Conservation (phyloP, 768 basidiomycete species). For the Pleurotus eryngii region DNA sequence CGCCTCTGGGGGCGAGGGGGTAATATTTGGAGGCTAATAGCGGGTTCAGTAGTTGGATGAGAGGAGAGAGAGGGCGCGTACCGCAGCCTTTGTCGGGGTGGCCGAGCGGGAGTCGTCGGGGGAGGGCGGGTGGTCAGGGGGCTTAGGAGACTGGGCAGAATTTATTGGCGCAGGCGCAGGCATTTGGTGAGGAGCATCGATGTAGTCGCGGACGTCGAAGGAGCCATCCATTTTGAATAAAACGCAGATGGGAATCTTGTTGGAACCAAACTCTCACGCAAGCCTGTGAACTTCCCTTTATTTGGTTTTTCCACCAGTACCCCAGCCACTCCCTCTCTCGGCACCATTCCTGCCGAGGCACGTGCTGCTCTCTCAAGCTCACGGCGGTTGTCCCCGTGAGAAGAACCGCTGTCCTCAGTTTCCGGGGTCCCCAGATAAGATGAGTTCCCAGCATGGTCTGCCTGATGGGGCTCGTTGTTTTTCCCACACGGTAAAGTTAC, state of each 20-base stretch:
- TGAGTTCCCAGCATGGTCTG: not conserved
- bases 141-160: not conserved
- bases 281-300: slow-evolving; percentile 9
- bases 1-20: slow-evolving; percentile 19
- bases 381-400: not conserved
- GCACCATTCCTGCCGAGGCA: not conserved
- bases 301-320: slow-evolving; percentile 1
- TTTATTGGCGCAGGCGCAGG: not conserved
- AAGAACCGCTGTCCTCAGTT: not conserved
- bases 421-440: slow-evolving; percentile 4
- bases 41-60: slow-evolving; percentile 12
- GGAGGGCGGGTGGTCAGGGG: slow-evolving; percentile 3
- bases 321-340: not conserved
- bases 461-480: not conserved
- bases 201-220: slow-evolving; percentile 8
- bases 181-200: slow-evolving; percentile 2
- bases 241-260: slow-evolving; percentile 7
- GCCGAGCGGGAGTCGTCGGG: slow-evolving; percentile 16
- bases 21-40: slow-evolving; percentile 24
- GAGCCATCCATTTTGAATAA: slow-evolving; percentile 6
- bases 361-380: not conserved
- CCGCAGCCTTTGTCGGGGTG: slow-evolving; percentile 14
- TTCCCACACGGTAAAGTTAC: not conserved
- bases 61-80: slow-evolving; percentile 20
- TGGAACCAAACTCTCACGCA: slow-evolving; percentile 8